These are phyloP conservation scores for Boletus smithii DNA, from an alignment of 1,284 basidiomycete species.

Conservation along the genomic window DNA sequence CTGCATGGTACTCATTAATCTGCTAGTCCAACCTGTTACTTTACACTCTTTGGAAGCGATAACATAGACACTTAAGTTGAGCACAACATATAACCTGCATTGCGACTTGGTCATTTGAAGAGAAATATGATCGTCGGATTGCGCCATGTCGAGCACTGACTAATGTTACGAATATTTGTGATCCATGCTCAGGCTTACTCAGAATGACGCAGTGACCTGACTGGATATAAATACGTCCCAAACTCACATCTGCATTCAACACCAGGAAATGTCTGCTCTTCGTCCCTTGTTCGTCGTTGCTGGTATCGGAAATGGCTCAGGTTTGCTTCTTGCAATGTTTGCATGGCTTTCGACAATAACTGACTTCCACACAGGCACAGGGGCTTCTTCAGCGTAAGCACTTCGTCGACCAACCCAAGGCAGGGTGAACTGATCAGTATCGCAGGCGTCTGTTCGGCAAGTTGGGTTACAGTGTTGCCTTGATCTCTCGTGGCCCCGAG, in stretches of 20 bases:
- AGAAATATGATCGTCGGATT: slow-evolving; percentile 2
- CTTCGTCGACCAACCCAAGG: background rate
- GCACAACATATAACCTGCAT: background rate
- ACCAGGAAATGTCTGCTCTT: slow-evolving; percentile 33
- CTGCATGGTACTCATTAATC: slow-evolving; percentile 31
- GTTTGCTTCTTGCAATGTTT: slow-evolving; percentile 11
- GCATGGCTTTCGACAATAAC: background rate
- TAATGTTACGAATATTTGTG: no score
- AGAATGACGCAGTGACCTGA: background rate
- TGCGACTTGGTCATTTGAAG: background rate
- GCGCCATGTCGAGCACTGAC: slow-evolving; percentile 6
- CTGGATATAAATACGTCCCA: slow-evolving; percentile 16
- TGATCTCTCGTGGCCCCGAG: slow-evolving; percentile 60
- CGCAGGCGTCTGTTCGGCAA: slow-evolving; percentile 59
- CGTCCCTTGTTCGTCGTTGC: slow-evolving; percentile 49
- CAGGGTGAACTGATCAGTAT: slow-evolving; percentile 3
- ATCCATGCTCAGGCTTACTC: slow-evolving; percentile 28
- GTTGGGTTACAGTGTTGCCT: slow-evolving; percentile 64
- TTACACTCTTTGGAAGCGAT: slow-evolving; percentile 9
- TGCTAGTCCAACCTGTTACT: slow-evolving; percentile 14
- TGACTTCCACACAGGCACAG: slow-evolving; percentile 44
- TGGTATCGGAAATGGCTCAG: slow-evolving; percentile 52
- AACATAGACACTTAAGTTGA: slow-evolving; percentile 18
- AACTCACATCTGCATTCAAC: background rate
- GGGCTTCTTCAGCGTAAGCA: slow-evolving; percentile 60